Conservation (phyloP, 441 rosid genomes). For the Erodium moschatum region DNA sequence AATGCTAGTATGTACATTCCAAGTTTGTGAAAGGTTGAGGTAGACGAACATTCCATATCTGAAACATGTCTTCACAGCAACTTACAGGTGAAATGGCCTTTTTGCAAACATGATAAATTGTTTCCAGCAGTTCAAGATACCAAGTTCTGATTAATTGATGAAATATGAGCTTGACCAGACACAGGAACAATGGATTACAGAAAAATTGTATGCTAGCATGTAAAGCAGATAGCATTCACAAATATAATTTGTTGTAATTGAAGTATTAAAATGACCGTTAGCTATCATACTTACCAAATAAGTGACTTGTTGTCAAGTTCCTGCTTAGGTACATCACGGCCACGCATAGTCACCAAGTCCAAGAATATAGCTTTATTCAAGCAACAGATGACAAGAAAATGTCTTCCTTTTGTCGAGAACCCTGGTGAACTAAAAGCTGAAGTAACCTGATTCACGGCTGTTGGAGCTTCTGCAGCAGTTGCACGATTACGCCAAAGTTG, state of each 20-base stretch:
- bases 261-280: neutral
- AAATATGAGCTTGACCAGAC: too few species aligned
- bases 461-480: conserved; percentile 88
- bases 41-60: too few species aligned
- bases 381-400: conserved; percentile 92
- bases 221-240: neutral
- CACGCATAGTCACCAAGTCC: conserved; percentile 96
- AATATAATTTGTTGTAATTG: neutral
- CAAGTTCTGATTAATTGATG: too few species aligned
- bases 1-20: too few species aligned
- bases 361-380: conserved; percentile 91
- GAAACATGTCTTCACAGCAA: too few species aligned
- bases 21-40: too few species aligned
- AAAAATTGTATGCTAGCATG: too few species aligned
- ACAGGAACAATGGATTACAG: too few species aligned
- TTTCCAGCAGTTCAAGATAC: too few species aligned
- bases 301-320: conserved; percentile 92
- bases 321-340: conserved; percentile 93
- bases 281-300: conserved; percentile 51
- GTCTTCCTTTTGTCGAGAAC: conserved; percentile 87
- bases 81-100: too few species aligned
- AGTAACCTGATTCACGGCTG: conserved; percentile 71
- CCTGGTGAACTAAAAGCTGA: conserved; percentile 75
- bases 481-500: conserved; percentile 87
- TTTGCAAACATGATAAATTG: too few species aligned